Evolutionary conservation across 768 basidiomycete genomes (phyloP), one percentile per base, ranked within the genome.

Genomic region (Porphyrellus cyaneotinctus): DNA sequence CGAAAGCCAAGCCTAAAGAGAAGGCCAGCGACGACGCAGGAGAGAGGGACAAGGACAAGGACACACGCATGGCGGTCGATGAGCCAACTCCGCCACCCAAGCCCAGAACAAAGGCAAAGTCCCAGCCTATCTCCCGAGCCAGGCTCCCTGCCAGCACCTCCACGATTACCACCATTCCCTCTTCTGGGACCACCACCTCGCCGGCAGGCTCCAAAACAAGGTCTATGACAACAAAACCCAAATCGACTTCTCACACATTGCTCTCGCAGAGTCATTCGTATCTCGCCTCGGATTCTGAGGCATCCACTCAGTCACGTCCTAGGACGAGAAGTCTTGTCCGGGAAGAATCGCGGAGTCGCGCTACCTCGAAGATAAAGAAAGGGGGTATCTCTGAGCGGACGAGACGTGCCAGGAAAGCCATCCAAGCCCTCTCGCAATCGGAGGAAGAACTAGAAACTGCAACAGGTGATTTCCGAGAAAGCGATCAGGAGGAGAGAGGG

Each of bases 301-400:
- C 44, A 11, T 59, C 66, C 13, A 53, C 51, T 3, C 64, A 13
- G 14, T 49, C 46, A 0, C 62, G 52, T 24, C 62, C 59, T 11
- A 59, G 63, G 52, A 69, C 64, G 10, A 52, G 64, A 42, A 66
- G 63, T 33, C 51, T 10, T 20, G 59, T 58, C 22, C 55, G 62
- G 26, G 64, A 68, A 17, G 62, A 57, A 42, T 68, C 66, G 24
- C 46, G 38, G 12, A 18, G 32, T 9, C 54, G 58, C 12, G 11
- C 47, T 13, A 24, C 26, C 9, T 53, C 59, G 22, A 66, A 56
- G 39, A 26, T 31, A 2, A 18, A 46, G 3, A 62, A 35, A 20
- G 43, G 43, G 10, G 50, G 17, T 22, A 13, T 49, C 0, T 47
- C 53, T n/a, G 50, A 49, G 9, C 52, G 63, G 23, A 13, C 31